Evolutionary conservation across 441 rosid genomes (phyloP), one percentile per base, ranked within the genome.

Genomic region (Macaranga tanarius): DNA sequence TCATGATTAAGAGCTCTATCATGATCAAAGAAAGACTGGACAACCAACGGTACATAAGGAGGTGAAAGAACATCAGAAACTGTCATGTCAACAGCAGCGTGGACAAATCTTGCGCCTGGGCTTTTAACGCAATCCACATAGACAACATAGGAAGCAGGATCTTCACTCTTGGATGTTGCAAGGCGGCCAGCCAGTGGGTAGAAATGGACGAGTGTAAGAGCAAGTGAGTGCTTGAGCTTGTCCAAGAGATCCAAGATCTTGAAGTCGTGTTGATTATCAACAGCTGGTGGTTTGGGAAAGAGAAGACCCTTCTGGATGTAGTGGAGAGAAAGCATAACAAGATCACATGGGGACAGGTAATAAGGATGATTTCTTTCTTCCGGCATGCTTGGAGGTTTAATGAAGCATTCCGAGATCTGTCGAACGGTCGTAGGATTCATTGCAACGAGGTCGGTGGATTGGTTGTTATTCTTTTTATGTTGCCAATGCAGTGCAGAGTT

Each of bases 251-350:
- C 65, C 0, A 50, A 52, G 69, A 82, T 77, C 10, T 67, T 42
- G 82, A 86, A 84, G 58, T 61, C 67, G 20, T 62, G 25, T 15
- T 70, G 54, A 31, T 31, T 2, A 5, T 31, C 38, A 31, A 31
- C 38, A 31, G 38, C 38, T 7, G 84, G 76, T 15, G 86, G 90
- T 64, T 91, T 90, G 70, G 74, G 70, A 47, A 79, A 91, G 71
- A 89, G 85, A 44, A 84, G 89, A 25, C 98, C 95, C 67, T 85
- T 89, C 56, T 93, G 97, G 69, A 89, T 89, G 75, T 91, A 88
- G 0, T 88, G 87, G 5, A 73, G 83, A 10, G 91, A 82, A 20
- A 93, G 75, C 91, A 91, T 84, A 5, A 76, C 79, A 1, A 85
- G 86, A 79, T 91, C 93, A 88, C 89, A 91, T 54, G 89, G 75